Evolutionary conservation across 208 protist genomes (phyloP).

Genomic region (Trypanosoma conorhini): DNA sequence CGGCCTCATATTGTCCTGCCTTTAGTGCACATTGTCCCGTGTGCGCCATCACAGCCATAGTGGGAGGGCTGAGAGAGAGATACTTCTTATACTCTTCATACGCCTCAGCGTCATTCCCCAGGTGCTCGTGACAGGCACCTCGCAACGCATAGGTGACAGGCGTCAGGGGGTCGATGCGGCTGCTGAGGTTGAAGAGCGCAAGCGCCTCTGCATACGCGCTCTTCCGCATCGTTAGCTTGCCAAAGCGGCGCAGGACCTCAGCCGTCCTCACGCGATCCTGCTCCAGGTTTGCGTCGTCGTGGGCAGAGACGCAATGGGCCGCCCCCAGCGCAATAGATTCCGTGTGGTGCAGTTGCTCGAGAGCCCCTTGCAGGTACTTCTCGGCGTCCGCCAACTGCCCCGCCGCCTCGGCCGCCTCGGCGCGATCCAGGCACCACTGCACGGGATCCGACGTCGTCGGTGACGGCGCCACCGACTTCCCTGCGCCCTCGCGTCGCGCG

Average conservation of each 20-base stretch:
- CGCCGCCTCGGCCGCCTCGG: conserved; percentile 36
- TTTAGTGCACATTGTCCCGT: conserved; percentile 83
- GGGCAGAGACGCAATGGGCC: neutral
- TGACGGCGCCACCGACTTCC: neutral
- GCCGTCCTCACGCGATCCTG: conserved; percentile 37
- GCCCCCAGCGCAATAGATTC: conserved; percentile 25
- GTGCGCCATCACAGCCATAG: conserved; percentile 73
- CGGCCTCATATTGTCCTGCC: conserved; percentile 54
- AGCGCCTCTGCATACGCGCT: conserved; percentile 59
- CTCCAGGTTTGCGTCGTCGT: conserved; percentile 13
- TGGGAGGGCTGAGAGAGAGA: conserved; percentile 63
- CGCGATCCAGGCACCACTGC: conserved; percentile 43
- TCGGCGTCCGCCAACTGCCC: conserved; percentile 45
- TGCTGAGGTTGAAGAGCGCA: conserved; percentile 57
- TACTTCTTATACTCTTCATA: conserved; percentile 88
- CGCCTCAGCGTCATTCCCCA: conserved; percentile 43
- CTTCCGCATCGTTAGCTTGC: conserved; percentile 55
- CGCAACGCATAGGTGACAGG: conserved; percentile 70
- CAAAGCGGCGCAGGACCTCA: conserved; percentile 55
- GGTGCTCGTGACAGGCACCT: conserved; percentile 73
- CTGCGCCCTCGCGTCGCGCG: conserved; percentile 30
- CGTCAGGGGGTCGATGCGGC: conserved; percentile 61
- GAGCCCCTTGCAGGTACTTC: conserved; percentile 46
- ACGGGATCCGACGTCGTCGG: conserved; percentile 16
- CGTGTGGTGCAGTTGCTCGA: conserved; percentile 69